Evolutionary conservation across 306 rosid genomes (phyloP), one percentile per base, ranked within the genome.

Genomic region (Trifolium pratense): DNA sequence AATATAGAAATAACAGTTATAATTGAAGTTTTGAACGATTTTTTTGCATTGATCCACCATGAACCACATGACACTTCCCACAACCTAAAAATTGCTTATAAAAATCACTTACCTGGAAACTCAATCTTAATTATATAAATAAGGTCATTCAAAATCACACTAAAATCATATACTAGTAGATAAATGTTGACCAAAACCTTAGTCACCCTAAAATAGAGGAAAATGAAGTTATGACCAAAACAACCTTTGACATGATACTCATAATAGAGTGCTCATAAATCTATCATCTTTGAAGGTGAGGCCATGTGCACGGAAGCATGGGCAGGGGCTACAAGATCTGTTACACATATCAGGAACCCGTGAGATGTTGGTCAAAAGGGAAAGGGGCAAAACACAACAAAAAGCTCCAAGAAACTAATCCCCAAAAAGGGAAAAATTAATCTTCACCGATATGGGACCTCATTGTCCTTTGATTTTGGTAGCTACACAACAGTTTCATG

Each of bases 281-380:
- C 2, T 15, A 20, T 55, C 61, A 64, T 31, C 20, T 66, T 77
- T 68, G 31, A 62, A 25, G 70, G 63, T 16, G 43, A 25, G 73
- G 67, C 79, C 85, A 88, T 82, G 90, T 88, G 89, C 81, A 49
- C 53, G 64, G 69, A 51, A 43, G 88, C 66, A 80, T 86, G 87
- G 90, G 79, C 82, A 70, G 57, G 75, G 83, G 25, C 78, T 68
- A 51, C 81, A 78, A 63, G 85, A 80, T 80, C 85, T 80, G 75
- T 36, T 49, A 21, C 85, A 63, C 69, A 64, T 62, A 55, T 49
- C 2, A 45, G 46, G 68, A 69, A 55, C 67, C 73, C 73, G 70
- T 80, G 84, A 77, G 63, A 77, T 73, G 85, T 67, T 75, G 55
- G 56, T 43, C 76, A 67, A 66, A 57, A 66, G 31, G 74, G 73